Conservation (phyloP, 768 basidiomycete genomes). For the Tylopilus intermedius region DNA sequence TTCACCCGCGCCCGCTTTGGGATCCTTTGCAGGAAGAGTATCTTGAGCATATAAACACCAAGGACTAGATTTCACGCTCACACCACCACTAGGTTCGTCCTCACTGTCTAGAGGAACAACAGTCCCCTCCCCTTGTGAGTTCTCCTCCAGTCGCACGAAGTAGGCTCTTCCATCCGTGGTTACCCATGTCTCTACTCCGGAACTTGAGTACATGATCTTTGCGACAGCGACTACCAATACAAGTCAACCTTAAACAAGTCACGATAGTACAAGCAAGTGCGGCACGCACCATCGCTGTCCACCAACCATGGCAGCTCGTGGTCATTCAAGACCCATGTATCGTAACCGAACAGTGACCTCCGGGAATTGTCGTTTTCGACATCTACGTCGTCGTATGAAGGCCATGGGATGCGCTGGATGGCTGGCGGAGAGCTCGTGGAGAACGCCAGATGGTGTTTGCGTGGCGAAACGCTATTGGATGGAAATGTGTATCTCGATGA, state of each 20-base stretch:
- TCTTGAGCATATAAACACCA: slow-evolving; percentile 2
- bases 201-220: slow-evolving; percentile 53
- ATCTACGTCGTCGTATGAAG: slow-evolving; percentile 42
- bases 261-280: background rate
- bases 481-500: slow-evolving; percentile 2
- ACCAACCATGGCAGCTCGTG: slow-evolving; percentile 69
- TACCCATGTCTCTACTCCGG: slow-evolving; percentile 74
- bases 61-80: slow-evolving; percentile 17
- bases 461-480: slow-evolving; percentile 62
- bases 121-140: slow-evolving; percentile 6
- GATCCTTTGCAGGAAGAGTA: slow-evolving; percentile 7
- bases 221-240: slow-evolving; percentile 52
- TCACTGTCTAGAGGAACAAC: slow-evolving; percentile 25
- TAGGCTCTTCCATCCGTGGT: slow-evolving; percentile 83
- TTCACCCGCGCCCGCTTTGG: slow-evolving; percentile 2
- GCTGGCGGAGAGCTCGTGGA: slow-evolving; percentile 71
- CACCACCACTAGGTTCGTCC: slow-evolving; percentile 50
- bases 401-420: slow-evolving; percentile 84
- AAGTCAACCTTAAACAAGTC: background rate
- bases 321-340: slow-evolving; percentile 68
- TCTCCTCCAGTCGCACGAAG: slow-evolving; percentile 61
- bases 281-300: slow-evolving; percentile 59
- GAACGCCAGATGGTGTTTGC: slow-evolving; percentile 64
- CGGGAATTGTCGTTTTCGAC: slow-evolving; percentile 31
- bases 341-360: slow-evolving; percentile 43